Evolutionary conservation across 179 eudicot genomes (phyloP).

Genomic region (Dionaea muscipula): DNA sequence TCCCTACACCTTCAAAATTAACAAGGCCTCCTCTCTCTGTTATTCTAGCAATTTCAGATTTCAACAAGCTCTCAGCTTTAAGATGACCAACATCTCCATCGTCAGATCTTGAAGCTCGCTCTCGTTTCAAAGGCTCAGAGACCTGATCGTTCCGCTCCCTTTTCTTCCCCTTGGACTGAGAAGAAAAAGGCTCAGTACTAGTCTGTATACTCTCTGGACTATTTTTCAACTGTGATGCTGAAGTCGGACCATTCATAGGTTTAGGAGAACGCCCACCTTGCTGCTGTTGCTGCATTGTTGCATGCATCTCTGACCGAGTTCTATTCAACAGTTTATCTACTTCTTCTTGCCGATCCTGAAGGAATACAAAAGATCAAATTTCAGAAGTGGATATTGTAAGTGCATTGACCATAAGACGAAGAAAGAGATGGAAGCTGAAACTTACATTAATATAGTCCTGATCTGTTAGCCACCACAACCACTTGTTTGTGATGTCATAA

Average conservation of each 20-base stretch:
- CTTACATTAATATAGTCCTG: constrained; percentile 70
- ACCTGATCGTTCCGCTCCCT: constrained; percentile 64
- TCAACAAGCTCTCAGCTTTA: constrained; percentile 41
- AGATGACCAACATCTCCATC: constrained; percentile 38
- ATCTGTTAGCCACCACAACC: constrained; percentile 94
- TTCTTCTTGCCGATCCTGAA: constrained; percentile 72
- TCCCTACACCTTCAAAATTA: constrained; percentile 55
- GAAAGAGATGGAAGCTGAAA: constrained; percentile 1
- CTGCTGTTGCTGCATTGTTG: constrained; percentile 42
- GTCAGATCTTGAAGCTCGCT: constrained; percentile 40
- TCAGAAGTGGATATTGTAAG: neutral
- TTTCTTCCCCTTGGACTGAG: constrained; percentile 69
- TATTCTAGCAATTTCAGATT: constrained; percentile 53
- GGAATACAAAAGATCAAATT: neutral
- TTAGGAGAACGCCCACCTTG: constrained; percentile 75
- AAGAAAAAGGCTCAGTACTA: constrained; percentile 25
- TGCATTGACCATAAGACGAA: neutral
- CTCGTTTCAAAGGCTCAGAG: constrained; percentile 52
- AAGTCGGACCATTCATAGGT: constrained; percentile 40
- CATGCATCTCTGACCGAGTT: constrained; percentile 63
- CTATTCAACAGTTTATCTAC: constrained; percentile 51
- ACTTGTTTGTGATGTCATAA: constrained; percentile 63
- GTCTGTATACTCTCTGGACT: constrained; percentile 59
- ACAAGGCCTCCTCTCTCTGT: constrained; percentile 68
- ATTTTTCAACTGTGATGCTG: constrained; percentile 54